Evolutionary conservation across 257 asterid species (phyloP), one percentile per base, ranked within the genome.

Genomic region (Eustoma russellianum): DNA sequence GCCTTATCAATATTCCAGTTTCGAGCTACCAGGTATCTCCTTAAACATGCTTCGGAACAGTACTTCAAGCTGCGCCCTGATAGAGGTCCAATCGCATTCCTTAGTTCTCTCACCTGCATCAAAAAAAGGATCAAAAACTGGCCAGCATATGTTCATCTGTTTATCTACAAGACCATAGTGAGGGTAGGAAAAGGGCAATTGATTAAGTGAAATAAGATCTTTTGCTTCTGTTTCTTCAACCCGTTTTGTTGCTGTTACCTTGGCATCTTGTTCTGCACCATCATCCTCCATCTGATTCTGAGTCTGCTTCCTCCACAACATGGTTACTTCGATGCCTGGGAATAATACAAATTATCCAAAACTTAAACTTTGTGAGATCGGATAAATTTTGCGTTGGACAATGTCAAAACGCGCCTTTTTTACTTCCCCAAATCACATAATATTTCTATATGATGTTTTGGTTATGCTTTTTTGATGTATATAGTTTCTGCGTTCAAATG

Each of bases 1-100:
- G 96, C 93, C 66, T 86, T 83, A 49, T 70, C 87, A 38, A 86
- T 69, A 61, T 83, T 73, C 96, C 97, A 86, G 33, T 75, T 81
- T 53, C 91, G 79, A 62, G 96, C 96, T 61, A 74, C 94, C 35
- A 86, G 64, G 63, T 83, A 81, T 66, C 94, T 68, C 75, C 79
- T 78, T 47, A 86, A 63, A 67, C 94, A 77, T 1, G 74, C 83
- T 56, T 90, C 86, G 2, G 56, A 65, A 73, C 94, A 90, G 49
- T 68, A 75, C 61, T 80, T 77, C 35, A 67, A 76, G 72, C 77
- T 76, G 17, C 93, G 77, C 13, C 77, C 82, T 17, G 86, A 76
- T 17, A 83, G 79, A 17, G 83, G 76, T 56, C 75, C 93, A 44
- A 86, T 65, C 60, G 77, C 80, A 19, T 62, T 75, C 68, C 83